These are phyloP conservation scores for Diplosphaera chodatii DNA, from an alignment of 139 green algal species.

Conservation along the genomic window DNA sequence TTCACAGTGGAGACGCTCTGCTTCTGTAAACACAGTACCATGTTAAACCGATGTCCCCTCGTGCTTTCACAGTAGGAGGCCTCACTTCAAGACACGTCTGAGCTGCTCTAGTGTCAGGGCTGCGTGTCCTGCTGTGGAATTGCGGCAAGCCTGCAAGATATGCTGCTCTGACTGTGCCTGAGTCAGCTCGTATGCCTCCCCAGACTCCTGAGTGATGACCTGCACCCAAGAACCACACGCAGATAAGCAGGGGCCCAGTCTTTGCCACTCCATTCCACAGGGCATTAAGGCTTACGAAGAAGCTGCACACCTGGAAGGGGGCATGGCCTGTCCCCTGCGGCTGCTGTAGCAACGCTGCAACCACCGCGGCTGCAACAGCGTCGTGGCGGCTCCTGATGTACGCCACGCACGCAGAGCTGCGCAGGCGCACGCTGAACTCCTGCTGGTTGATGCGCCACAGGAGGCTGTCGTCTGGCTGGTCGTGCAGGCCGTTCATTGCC, in stretches of 20 bases:
- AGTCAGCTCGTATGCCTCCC: background rate
- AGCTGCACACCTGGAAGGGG: too few species aligned
- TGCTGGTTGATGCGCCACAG: slow-evolving; percentile 14
- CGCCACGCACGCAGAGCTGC: slow-evolving; percentile 7
- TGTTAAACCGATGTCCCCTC: too few species aligned
- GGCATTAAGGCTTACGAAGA: too few species aligned
- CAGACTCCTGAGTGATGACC: background rate
- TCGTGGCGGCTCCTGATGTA: slow-evolving; percentile 6
- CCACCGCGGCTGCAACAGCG: background rate
- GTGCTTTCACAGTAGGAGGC: too few species aligned
- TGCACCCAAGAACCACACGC: too few species aligned
- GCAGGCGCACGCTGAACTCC: slow-evolving; percentile 12
- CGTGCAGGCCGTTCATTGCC: background rate
- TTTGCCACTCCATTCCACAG: too few species aligned
- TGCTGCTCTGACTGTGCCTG: background rate
- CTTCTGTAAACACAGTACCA: too few species aligned
- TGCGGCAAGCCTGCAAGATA: background rate
- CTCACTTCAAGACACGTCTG: too few species aligned
- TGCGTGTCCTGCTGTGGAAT: too few species aligned
- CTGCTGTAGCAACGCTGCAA: slow-evolving; percentile 8
- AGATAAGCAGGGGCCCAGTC: too few species aligned
- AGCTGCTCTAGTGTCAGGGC: too few species aligned
- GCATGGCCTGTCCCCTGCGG: background rate
- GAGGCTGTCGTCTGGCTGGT: background rate
- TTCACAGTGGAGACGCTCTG: too few species aligned